These are phyloP conservation scores for Saccharomycopsis sp. DNA, from an alignment of 805 yeast species.

Conservation along the genomic window DNA sequence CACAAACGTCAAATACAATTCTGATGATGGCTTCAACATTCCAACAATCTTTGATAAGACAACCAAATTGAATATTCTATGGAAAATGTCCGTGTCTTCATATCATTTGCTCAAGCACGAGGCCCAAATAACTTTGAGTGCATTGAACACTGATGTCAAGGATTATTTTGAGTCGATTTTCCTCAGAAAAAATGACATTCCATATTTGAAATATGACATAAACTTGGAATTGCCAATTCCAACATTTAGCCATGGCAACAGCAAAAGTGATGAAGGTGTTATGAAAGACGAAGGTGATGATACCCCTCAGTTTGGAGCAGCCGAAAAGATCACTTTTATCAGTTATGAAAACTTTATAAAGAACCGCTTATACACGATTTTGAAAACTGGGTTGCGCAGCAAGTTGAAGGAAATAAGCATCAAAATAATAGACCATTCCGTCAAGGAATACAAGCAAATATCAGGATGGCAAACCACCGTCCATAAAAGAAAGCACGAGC, in stretches of 20 bases:
- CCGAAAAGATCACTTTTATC: constrained; percentile 62
- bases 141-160: constrained; percentile 60
- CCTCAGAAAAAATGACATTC: constrained; percentile 44
- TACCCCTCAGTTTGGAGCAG: constrained; percentile 61
- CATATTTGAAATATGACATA: constrained; percentile 58
- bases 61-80: constrained; percentile 68
- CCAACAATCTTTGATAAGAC: constrained; percentile 73
- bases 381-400: constrained; percentile 49
- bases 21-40: constrained; percentile 52
- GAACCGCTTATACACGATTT: constrained; percentile 49
- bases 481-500: constrained; percentile 43
- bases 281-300: constrained; percentile 37
- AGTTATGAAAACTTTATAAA: constrained; percentile 59
- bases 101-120: constrained; percentile 52
- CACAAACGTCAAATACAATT: constrained; percentile 32
- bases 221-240: constrained; percentile 42
- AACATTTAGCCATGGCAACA: constrained; percentile 28
- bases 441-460: constrained; percentile 11
- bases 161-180: constrained; percentile 80
- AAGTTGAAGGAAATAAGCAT: constrained; percentile 26
- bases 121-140: constrained; percentile 57
- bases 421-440: constrained; percentile 15
- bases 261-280: constrained; percentile 54
- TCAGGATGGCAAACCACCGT: constrained; percentile 17
- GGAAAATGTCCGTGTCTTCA: constrained; percentile 68